These are phyloP conservation scores for Leishmania lainsoni DNA, from an alignment of 208 protist genomes.

Conservation along the genomic window DNA sequence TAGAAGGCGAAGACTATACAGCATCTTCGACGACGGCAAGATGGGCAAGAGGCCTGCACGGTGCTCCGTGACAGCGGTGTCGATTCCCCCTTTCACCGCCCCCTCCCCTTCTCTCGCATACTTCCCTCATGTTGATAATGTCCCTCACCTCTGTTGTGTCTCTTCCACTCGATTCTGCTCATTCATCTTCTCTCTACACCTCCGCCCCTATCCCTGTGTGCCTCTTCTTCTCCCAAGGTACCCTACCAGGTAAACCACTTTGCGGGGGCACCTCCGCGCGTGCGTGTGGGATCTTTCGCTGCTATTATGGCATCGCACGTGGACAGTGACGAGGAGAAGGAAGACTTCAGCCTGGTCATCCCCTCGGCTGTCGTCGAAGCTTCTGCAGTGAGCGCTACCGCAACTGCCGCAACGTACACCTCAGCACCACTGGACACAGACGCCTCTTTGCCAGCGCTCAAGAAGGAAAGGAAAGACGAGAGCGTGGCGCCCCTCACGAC, in stretches of 20 bases:
- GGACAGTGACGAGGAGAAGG: conserved; percentile 43
- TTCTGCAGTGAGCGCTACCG: not conserved
- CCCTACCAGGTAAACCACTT: not conserved
- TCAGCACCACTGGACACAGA: not conserved
- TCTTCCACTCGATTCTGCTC: not conserved
- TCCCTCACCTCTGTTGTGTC: not conserved
- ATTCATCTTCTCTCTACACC: not conserved
- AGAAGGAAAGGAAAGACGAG: conserved; percentile 7
- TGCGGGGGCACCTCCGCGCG: not conserved
- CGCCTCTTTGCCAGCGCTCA: not conserved
- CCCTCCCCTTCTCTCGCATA: not conserved
- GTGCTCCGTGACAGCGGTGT: not conserved
- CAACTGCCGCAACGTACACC: not conserved
- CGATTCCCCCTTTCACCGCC: conserved; percentile 2
- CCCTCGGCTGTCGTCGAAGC: conserved; percentile 25
- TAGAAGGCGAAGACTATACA: too few relatives aligned
- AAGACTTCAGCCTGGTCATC: conserved; percentile 65
- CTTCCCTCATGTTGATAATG: too few relatives aligned
- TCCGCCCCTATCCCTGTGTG: not conserved
- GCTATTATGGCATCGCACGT: conserved; percentile 1
- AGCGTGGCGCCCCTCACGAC: not conserved
- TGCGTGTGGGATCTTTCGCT: not conserved
- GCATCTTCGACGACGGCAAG: not conserved
- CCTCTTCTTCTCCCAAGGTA: not conserved
- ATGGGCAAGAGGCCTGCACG: not conserved